phyloP scores from a whole-genome alignment of 106 monocot genomes.

The Dioscorea zingiberensis region DNA sequence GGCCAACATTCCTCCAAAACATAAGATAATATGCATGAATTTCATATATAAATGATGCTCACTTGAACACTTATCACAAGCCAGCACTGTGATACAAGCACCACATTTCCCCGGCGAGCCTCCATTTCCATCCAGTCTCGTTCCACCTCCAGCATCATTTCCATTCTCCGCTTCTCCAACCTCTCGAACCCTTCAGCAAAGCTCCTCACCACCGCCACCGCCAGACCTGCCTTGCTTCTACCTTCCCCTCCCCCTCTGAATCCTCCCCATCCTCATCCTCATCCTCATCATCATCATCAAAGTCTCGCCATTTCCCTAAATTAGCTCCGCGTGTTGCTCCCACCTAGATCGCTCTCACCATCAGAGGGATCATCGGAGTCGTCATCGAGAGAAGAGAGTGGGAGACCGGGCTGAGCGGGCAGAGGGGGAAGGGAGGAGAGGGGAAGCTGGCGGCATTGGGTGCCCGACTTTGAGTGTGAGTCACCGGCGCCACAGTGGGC shows the following conservation, averaged over 20 bases:
- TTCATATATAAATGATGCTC: no score
- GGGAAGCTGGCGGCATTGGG: constrained; percentile 9
- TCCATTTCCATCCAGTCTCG: constrained; percentile 16
- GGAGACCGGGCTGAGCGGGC: neutral
- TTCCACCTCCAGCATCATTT: constrained; percentile 20
- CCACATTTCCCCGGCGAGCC: neutral
- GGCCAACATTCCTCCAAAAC: no score
- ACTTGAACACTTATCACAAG: no score
- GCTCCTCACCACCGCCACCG: constrained; percentile 1
- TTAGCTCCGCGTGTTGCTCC: neutral
- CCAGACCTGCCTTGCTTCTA: neutral
- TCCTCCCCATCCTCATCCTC: neutral
- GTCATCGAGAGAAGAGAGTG: no score
- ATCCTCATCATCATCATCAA: neutral
- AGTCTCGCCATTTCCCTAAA: neutral
- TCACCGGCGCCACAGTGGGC: neutral
- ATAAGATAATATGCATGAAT: no score
- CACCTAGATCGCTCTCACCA: neutral
- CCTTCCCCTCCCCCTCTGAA: neutral
- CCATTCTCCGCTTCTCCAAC: constrained; percentile 19
- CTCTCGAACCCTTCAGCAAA: constrained; percentile 14
- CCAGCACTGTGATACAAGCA: neutral
- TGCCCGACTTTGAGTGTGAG: neutral
- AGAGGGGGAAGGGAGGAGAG: neutral
- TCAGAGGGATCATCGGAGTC: neutral